A percentile compares a stretch with the other conserved stretches of the same genome.
Evolutionary conservation across 495 filamentous ascomycete genomes (phyloP).

Genomic region (Trichocladium uniseriatum): DNA sequence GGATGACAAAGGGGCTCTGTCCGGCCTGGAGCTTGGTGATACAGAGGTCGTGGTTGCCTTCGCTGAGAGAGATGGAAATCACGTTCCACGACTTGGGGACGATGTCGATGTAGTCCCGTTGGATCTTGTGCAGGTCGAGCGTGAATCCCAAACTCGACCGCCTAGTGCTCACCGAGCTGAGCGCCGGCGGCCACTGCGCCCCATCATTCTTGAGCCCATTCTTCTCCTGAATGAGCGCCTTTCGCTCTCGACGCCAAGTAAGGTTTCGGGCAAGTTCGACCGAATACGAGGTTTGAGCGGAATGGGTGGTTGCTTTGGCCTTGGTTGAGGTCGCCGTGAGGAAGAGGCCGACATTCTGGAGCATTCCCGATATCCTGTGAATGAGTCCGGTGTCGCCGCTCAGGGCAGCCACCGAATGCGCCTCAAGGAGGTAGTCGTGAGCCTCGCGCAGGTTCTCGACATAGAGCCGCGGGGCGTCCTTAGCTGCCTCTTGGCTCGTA

Average conservation of each 20-base stretch:
- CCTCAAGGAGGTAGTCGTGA: slow-evolving; percentile 48
- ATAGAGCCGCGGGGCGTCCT: slow-evolving; percentile 37
- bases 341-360: slow-evolving; percentile 55
- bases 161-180: slow-evolving; percentile 15
- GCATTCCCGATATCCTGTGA: slow-evolving; percentile 48
- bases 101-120: slow-evolving; percentile 66
- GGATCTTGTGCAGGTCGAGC: slow-evolving; percentile 48
- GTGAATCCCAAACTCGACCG: slow-evolving; percentile 32
- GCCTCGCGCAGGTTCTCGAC: slow-evolving; percentile 52
- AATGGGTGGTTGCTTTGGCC: slow-evolving; percentile 37
- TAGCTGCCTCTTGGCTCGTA: slow-evolving; percentile 14
- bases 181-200: slow-evolving; percentile 21
- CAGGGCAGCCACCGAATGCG: slow-evolving; percentile 44
- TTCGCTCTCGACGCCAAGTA: slow-evolving; percentile 49
- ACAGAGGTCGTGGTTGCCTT: slow-evolving; percentile 68
- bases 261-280: slow-evolving; percentile 55
- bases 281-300: slow-evolving; percentile 49
- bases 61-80: slow-evolving; percentile 73
- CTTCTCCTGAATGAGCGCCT: slow-evolving; percentile 39
- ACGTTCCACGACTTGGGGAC: slow-evolving; percentile 77
- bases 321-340: slow-evolving; percentile 52
- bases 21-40: slow-evolving; percentile 67
- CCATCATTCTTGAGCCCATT: slow-evolving; percentile 20
- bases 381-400: slow-evolving; percentile 39
- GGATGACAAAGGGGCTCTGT: slow-evolving; percentile 70